Evolutionary conservation across 1,284 basidiomycete species (phyloP).

Genomic region (Cutaneotrichosporon daszewskae): DNA sequence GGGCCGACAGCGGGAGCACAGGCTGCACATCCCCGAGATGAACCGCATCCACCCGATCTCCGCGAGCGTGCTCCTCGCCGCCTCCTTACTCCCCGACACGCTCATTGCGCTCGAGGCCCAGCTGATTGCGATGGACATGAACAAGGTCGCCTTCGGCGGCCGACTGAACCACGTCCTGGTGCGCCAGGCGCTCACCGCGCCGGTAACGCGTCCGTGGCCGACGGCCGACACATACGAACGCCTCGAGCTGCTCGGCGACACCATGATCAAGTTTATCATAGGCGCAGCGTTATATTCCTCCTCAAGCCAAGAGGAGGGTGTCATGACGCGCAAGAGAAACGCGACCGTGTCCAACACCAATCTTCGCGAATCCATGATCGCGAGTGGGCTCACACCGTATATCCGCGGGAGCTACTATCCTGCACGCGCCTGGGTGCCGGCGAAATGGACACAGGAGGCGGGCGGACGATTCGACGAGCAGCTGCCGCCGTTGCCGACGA

Average conservation of each 20-base stretch:
- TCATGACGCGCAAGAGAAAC: constrained; percentile 20
- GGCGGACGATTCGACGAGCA: not conserved
- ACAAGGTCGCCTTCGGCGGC: constrained; percentile 7
- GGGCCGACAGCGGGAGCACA: too few relatives aligned
- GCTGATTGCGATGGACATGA: constrained; percentile 27
- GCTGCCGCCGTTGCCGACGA: not conserved
- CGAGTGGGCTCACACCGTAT: constrained; percentile 25
- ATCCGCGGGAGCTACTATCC: constrained; percentile 22
- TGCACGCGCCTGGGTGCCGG: constrained; percentile 27
- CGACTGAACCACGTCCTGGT: constrained; percentile 10
- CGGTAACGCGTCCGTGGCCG: constrained; percentile 4
- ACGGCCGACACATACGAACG: constrained; percentile 29
- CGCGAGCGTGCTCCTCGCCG: constrained; percentile 22
- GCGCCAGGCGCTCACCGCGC: constrained; percentile 25
- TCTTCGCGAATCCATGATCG: constrained; percentile 16
- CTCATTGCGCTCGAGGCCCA: constrained; percentile 24
- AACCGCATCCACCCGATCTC: constrained; percentile 21
- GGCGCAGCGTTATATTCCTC: constrained; percentile 19
- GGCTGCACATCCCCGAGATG: too few relatives aligned
- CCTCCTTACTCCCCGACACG: constrained; percentile 22
- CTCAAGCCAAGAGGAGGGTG: constrained; percentile 7
- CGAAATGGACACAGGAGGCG: constrained; percentile 20
- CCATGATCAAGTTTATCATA: constrained; percentile 30
- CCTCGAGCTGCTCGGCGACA: constrained; percentile 41
- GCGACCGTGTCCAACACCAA: constrained; percentile 25